Conservation (phyloP, 129 eudicot species). For the Flaveria linearis region DNA sequence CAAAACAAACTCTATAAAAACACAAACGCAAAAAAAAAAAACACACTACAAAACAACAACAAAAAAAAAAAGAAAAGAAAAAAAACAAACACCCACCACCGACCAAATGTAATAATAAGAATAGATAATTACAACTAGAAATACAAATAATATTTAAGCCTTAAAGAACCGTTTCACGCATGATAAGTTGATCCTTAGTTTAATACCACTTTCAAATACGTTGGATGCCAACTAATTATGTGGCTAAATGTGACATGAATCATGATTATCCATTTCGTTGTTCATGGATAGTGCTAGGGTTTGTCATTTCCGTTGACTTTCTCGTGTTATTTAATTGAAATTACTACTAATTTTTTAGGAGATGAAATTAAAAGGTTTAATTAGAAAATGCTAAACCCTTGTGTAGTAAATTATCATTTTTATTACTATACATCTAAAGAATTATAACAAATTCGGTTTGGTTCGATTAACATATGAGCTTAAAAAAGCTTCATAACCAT, state of each 20-base stretch:
- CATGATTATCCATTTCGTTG: conserved; percentile 29
- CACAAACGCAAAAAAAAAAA: too few relatives aligned
- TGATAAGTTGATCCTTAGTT: conserved; percentile 17
- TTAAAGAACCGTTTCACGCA: neutral
- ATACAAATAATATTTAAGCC: neutral
- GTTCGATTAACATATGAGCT: too few relatives aligned
- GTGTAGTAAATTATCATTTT: neutral
- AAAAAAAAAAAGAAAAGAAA: too few relatives aligned
- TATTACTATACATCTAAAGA: too few relatives aligned
- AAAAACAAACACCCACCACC: too few relatives aligned
- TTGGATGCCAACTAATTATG: conserved; percentile 7
- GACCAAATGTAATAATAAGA: too few relatives aligned
- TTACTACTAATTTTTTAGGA: neutral
- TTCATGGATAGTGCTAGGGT: conserved; percentile 17
- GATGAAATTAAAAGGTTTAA: neutral
- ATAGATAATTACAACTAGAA: too few relatives aligned
- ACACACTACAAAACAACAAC: too few relatives aligned
- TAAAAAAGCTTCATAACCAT: too few relatives aligned
- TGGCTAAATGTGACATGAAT: conserved; percentile 34
- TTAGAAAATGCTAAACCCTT: neutral
- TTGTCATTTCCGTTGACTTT: conserved; percentile 17
- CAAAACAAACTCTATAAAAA: too few relatives aligned
- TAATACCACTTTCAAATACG: conserved; percentile 19
- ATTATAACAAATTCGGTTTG: too few relatives aligned
- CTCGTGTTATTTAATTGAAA: neutral